Evolutionary conservation across 2,329 filamentous ascomycete genomes (phyloP), one percentile per base, ranked within the genome.

Genomic region (Zarea fungicola): DNA sequence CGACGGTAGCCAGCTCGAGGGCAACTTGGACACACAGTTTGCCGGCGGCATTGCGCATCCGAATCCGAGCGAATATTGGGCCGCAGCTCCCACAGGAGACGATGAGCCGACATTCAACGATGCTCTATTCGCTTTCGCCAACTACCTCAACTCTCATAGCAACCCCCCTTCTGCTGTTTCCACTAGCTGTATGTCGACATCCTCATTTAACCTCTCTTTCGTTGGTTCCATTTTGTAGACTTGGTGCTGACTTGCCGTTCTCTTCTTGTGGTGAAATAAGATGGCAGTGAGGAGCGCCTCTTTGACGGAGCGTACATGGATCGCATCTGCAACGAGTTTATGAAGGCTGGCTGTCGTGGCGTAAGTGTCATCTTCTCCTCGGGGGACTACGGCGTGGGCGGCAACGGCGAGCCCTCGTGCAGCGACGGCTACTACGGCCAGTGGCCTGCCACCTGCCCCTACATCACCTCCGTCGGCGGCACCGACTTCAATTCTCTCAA

Each of bases 321-420:
- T 36, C 66, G 77, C 3, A 76, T 80, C 59, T 80, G 77, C 60
- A 62, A 67, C 51, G 76, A 80, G 65, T 80, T 75, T 59, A 71
- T 79, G 70, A 80, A 80, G 64, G 70, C 79, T 3, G 76, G 72
- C 19, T 46, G 77, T 77, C 46, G 52, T 4, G 76, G 76, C 25
- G 66, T 78, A 13, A 71, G 72, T 1, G 62, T 81, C 14, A 51
- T 80, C 28, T 76, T 73, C 55, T 73, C 74, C 2, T 59, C 58
- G 2, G 58, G 58, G 0, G 58, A 60, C 14, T 19, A 52, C 11
- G 58, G 58, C 1, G 57, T 59, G 6, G 56, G 56, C 6, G 52
- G 56, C 37, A 60, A 58, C 13, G 56, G 56, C 25, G 57, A 59
- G 44, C 9, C 41, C 16, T 47, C 28, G 43, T 54, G 53, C 51